Base-by-base conservation (phyloP, 305 asterid species). In the Fraxinus greggii region DNA sequence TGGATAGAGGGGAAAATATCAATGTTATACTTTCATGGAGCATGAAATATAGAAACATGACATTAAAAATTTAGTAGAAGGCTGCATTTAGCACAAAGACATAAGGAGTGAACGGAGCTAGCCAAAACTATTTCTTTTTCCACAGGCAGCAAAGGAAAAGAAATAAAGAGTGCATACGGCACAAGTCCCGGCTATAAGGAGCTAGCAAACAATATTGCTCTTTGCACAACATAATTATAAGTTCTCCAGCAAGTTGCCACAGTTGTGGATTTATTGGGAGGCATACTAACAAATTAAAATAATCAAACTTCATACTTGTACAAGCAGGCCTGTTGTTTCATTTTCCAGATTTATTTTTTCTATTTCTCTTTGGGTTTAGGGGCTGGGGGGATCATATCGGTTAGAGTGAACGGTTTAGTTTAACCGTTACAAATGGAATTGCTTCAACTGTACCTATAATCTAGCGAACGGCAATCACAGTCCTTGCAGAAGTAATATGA, bases 401-500 rank as follows among this genome's bases (percentile, higher is more conserved):
- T 9, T 29, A 26, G 45, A 26, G 80, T 4, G 40, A 35, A 70
- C 7, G 13, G 5, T 70, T 32, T 67, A 28, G 7, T 48, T 24
- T 23, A 75, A 45, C 19, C 45, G 76, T 48, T 17, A 75, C 78
- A 78, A 59, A 76, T 81, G 72, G 23, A n/a, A 31, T 82, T 33
- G 76, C 80, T 86, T 73, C 36, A 83, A 89, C 78, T 65, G 67
- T 90, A 95, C 98, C 97, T 90, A 89, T 90, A 91, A 84, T 92
- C 93, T 79, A 94, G 95, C 3, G 84, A 76, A 79, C 90, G 93
- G 85, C 98, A 95, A 82, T 95, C 97, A 80, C 98, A 95, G 78
- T 93, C 97, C 90, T 92, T 94, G 91, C 97, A 95, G 84, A 94
- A 94, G 89, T 93, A 95, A 86, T 87, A 91, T 1, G 99, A 94